phyloP scores from a whole-genome alignment of 192 early-diverging fungal genomes.

The Spizellomyces punctatus region DNA sequence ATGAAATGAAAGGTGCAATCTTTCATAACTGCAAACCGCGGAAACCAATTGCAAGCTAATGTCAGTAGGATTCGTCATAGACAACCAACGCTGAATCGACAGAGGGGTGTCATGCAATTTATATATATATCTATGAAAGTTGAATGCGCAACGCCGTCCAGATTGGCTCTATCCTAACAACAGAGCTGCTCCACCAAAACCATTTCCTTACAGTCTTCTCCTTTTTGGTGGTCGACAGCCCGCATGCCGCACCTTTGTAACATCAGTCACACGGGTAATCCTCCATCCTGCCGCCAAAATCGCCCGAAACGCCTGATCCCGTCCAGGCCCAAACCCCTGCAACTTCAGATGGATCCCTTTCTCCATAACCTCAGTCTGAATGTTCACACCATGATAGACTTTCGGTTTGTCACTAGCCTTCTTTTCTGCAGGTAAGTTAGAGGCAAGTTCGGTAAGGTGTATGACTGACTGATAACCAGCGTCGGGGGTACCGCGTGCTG shows the following conservation, averaged over 20 bases:
- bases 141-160: too few species aligned
- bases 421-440: conserved; percentile 53
- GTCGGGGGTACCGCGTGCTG: conserved; percentile 84
- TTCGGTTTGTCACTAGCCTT: conserved; percentile 24
- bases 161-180: too few species aligned
- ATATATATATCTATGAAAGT: too few species aligned
- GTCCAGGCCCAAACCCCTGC: conserved; percentile 88
- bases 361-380: conserved; percentile 52
- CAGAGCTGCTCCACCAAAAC: too few species aligned
- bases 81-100: too few species aligned
- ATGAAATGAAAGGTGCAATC: too few species aligned
- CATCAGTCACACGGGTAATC: conserved; percentile 77
- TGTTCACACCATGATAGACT: conserved; percentile 15
- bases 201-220: conserved; percentile 69
- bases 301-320: conserved; percentile 91
- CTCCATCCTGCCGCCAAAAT: conserved; percentile 76
- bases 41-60: too few species aligned
- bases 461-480: conserved; percentile 87
- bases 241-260: conserved; percentile 88
- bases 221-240: conserved; percentile 90
- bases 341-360: conserved; percentile 74
- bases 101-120: too few species aligned
- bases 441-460: conserved; percentile 63
- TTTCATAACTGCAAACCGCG: too few species aligned
- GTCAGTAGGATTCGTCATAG: too few species aligned